Conservation (phyloP, 768 basidiomycete species). For the Tulasnella sp. region DNA sequence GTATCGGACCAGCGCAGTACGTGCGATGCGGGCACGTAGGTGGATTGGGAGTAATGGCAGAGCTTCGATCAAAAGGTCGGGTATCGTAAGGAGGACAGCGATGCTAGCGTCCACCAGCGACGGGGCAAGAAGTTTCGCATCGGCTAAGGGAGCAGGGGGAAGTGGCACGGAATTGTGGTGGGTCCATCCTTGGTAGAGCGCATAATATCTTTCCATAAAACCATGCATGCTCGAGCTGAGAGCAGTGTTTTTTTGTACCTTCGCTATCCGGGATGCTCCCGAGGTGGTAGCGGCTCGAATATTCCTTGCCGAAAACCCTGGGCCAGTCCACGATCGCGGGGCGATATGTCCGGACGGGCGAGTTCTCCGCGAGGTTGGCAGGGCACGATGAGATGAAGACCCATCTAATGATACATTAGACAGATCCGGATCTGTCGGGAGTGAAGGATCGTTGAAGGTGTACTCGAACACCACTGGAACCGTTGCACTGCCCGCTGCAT, state of each 20-base stretch:
- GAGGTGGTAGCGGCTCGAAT: not conserved
- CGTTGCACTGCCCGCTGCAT: not conserved
- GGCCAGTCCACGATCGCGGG: constrained; percentile 2
- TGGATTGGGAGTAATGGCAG: constrained; percentile 6
- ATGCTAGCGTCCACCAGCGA: too few species aligned
- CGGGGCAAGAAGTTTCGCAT: too few species aligned
- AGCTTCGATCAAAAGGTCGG: not conserved
- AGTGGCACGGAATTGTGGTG: too few species aligned
- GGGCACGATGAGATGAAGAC: not conserved
- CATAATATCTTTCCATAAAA: too few species aligned
- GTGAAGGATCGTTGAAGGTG: constrained; percentile 13
- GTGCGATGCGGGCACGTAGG: not conserved
- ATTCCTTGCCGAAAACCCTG: too few species aligned
- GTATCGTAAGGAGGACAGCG: too few species aligned
- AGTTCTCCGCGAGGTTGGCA: not conserved
- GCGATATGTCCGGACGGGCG: not conserved
- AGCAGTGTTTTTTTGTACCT: not conserved
- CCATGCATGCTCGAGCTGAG: too few species aligned
- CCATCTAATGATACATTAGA: not conserved
- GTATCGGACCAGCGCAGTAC: not conserved
- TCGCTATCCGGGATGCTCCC: not conserved
- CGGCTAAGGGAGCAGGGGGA: too few species aligned
- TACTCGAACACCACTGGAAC: not conserved
- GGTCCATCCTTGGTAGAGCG: too few species aligned
- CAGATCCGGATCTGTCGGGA: not conserved